Base-by-base conservation (phyloP, 2,329 filamentous ascomycete genomes). In the Aspergillus fructus region DNA sequence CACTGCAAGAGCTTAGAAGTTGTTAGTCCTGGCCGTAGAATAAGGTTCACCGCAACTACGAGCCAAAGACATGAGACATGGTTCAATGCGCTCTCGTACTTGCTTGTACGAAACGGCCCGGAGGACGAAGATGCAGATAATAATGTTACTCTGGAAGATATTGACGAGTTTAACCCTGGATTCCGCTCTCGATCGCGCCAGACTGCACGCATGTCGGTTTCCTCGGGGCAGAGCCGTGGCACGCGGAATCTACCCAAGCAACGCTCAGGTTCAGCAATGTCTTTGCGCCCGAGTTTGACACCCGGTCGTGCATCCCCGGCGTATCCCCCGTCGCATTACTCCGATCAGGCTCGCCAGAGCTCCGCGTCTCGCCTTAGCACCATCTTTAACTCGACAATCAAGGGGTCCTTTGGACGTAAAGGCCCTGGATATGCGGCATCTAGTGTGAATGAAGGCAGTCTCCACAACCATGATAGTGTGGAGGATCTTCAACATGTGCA, bases 11-110 rank as follows among this genome's bases (percentile, higher is more conserved):
- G 92, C 74, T 80, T 99, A 66, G 83, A 97, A 55, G 88, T 99
- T 56, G 83, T 96, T 58, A 94, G 93, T 1, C 93, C 93, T 19
- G 92, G 93, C 49, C 87, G 94, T 63, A 87, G 87, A 15, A 86
- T 99, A 76, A 93, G 96, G 74, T 96, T 99, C 64, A 99, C 94
- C 1, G 96, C 93, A 61, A 88, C 91, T 2, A 99, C 94, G 3
- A 90, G 91, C 39, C 92, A 97, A 72, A 85, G 94, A 59, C 94
- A 99, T 70, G 94, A 99, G 78, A 97, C 93, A 1, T 99, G 94
- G 94, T 96, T 94, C 82, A 97, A 97, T 69, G 93, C 94, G 0
- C 81, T 99, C 54, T 96, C 91, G 1, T 99, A 99, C 72, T 83
- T 99, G 13, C 83, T 97, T 37, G 82, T 96, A 30, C 87, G 93